Evolutionary conservation across 2,329 filamentous ascomycete genomes (phyloP), one percentile per base, ranked within the genome.

Genomic region (Scopulariopsis brevicaulis): DNA sequence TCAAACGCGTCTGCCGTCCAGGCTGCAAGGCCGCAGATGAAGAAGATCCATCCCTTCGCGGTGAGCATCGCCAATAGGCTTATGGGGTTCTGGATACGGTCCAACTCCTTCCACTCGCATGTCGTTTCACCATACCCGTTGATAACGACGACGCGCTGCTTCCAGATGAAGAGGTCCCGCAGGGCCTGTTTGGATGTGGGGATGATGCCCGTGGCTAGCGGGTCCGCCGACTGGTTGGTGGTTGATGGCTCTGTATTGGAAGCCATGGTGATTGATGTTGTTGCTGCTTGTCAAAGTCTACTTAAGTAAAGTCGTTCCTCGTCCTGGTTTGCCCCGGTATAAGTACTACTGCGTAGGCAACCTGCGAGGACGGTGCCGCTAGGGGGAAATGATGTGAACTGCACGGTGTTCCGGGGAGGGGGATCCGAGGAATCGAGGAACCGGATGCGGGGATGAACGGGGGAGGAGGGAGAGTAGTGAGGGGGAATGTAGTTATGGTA

Each of bases 1-100:
- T 91, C 89, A 68, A 92, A 93, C 3, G 89, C 89, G 68, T 93
- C 89, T 58, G 87, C 88, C 1, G 83, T 87, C 89, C 80, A 83
- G n/a, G 78, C 80, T 32, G 71, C 67, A 54, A 83, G 82, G 1
- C 78, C 78, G 56, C 83, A 71, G 15, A 69, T 64, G 65, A 83
- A 83, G 60, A 82, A 82, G 0, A 74, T 71, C 80, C 80, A 83
- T 52, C 82, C 77, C 43, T 72, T 74, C 34, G 68, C 66, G 58
- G 69, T 77, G 57, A 83, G 68, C 73, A 76, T 76, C 32, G 70
- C 68, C 15, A 83, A 46, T 25, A 81, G 66, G 32, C 65, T 71
- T 60, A 80, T 69, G 0, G 80, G 81, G 62, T 82, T 86, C 55
- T 75, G 74, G 32, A 79, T 50, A 20, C 20, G 46, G 52, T 83